phyloP scores from a whole-genome alignment of 1,139 yeast species.

The Fermentozyma sake region DNA sequence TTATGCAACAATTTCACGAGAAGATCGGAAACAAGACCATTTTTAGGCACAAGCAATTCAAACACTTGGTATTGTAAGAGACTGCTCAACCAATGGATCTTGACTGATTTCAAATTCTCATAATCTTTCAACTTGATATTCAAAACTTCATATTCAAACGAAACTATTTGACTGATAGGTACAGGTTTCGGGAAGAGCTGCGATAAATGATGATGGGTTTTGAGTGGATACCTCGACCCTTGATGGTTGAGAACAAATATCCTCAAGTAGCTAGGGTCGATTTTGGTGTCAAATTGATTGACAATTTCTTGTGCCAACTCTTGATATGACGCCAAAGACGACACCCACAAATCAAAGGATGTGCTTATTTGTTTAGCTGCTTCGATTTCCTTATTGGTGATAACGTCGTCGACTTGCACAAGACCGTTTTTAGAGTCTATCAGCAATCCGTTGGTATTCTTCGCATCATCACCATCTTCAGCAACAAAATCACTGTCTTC shows the following conservation, averaged over 20 bases:
- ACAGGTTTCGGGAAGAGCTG: constrained; percentile 47
- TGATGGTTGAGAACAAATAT: constrained; percentile 55
- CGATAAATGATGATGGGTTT: constrained; percentile 37
- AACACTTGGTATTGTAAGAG: constrained; percentile 62
- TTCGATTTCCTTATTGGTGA: constrained; percentile 12
- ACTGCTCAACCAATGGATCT: constrained; percentile 58
- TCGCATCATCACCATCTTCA: too few relatives aligned
- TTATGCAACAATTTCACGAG: constrained; percentile 53
- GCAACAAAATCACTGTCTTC: constrained; percentile 46
- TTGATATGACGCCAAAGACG: constrained; percentile 54
- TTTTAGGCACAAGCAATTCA: constrained; percentile 66
- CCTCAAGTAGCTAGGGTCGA: constrained; percentile 62
- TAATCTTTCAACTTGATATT: constrained; percentile 70
- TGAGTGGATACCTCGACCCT: constrained; percentile 50
- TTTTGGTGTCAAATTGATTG: constrained; percentile 34
- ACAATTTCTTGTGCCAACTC: constrained; percentile 62
- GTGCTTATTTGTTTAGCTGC: constrained; percentile 15
- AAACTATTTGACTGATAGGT: constrained; percentile 41
- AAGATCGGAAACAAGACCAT: constrained; percentile 54
- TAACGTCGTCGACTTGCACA: constrained; percentile 8
- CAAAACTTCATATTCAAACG: constrained; percentile 71
- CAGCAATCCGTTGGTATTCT: constrained; percentile 2
- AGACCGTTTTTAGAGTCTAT: constrained; percentile 11
- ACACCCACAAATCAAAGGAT: constrained; percentile 65
- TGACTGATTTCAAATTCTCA: constrained; percentile 68